Conservation (phyloP, 2,329 filamentous ascomycete species). For the Ceratocystis huliohia region DNA sequence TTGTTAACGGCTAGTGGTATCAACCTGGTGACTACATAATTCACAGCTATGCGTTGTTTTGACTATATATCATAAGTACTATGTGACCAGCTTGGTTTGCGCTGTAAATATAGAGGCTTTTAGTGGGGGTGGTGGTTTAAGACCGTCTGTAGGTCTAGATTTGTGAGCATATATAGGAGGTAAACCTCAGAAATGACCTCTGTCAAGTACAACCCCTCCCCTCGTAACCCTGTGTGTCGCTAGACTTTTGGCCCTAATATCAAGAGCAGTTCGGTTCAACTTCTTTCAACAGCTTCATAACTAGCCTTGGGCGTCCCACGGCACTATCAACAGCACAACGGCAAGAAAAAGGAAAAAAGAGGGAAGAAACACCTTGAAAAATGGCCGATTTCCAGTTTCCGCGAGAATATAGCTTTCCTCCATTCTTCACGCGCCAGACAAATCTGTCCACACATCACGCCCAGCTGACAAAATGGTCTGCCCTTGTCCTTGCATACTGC, state of each 20-base stretch:
- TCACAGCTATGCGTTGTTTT: conserved; percentile 3
- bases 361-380: neutral
- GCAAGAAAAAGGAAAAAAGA: too few relatives aligned
- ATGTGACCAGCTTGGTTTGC: neutral
- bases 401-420: conserved; percentile 60
- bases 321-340: too few relatives aligned
- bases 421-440: conserved; percentile 74
- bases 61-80: neutral
- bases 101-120: neutral
- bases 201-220: neutral
- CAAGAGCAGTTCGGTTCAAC: neutral
- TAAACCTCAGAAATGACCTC: too few relatives aligned
- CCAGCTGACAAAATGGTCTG: conserved; percentile 75
- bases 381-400: conserved; percentile 41
- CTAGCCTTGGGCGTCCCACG: neutral
- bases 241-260: neutral
- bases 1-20: neutral
- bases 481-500: conserved; percentile 73
- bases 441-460: conserved; percentile 60
- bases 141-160: too few relatives aligned
- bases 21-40: conserved; percentile 6
- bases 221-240: neutral
- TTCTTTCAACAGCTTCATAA: neutral
- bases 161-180: too few relatives aligned
- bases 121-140: neutral